A percentile compares a stretch with the other conserved stretches of the same genome.
Evolutionary conservation across 2,329 filamentous ascomycete species (phyloP).

Genomic region (Diaporthe sp.): DNA sequence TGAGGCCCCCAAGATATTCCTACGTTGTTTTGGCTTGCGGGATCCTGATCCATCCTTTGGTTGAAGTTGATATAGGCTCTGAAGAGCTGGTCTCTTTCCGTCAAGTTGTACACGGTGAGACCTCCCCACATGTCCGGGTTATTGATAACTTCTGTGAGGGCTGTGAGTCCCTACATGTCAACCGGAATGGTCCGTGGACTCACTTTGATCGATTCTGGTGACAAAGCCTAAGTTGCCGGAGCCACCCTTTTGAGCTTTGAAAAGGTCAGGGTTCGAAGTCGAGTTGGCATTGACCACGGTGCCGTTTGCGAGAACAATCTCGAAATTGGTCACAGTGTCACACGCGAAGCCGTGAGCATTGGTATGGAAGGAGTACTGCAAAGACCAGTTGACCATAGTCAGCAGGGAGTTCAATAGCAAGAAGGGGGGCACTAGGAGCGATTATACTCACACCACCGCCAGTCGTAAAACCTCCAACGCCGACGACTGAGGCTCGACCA

Average conservation of each 20-base stretch:
- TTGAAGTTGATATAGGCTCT: constrained; percentile 7
- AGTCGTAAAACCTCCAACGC: constrained; percentile 60
- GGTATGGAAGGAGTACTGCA: constrained; percentile 60
- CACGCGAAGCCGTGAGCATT: constrained; percentile 58
- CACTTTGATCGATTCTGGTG: constrained; percentile 48
- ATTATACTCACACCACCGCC: constrained; percentile 27
- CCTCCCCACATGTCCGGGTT: constrained; percentile 9
- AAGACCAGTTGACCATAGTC: constrained; percentile 51
- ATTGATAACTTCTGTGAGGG: not conserved
- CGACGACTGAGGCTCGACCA: constrained; percentile 58
- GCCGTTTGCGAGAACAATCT: constrained; percentile 64
- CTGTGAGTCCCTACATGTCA: not conserved
- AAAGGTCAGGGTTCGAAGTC: constrained; percentile 56
- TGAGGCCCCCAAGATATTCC: constrained; percentile 2
- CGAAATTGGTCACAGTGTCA: constrained; percentile 59
- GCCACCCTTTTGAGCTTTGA: constrained; percentile 60
- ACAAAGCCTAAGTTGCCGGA: constrained; percentile 58
- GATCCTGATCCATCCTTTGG: constrained; percentile 2
- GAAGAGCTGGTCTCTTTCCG: not conserved
- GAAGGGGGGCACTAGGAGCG: too few relatives aligned
- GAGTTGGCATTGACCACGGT: constrained; percentile 58
- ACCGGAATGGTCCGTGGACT: constrained; percentile 31
- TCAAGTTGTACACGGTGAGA: not conserved
- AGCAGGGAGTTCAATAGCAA: not conserved
- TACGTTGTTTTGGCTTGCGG: constrained; percentile 11